Evolutionary conservation across 106 monocot species (phyloP).

Genomic region (Chionographis japonica): DNA sequence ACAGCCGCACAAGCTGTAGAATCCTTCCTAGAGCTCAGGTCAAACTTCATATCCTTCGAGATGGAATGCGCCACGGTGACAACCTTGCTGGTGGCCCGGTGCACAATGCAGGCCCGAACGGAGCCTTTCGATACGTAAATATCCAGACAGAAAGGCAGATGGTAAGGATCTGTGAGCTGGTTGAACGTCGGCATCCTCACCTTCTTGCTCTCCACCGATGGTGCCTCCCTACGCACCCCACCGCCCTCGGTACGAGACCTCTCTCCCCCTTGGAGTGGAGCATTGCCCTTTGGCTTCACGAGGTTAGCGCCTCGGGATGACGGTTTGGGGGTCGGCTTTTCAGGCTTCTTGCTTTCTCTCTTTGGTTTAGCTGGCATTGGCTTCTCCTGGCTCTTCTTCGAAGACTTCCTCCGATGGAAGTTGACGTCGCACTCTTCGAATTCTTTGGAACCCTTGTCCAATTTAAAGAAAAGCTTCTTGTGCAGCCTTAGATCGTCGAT

Average conservation of each 20-base stretch:
- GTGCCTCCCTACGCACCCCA: background rate
- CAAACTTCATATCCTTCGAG: conserved; percentile 91
- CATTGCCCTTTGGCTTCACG: background rate
- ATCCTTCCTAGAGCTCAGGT: conserved; percentile 56
- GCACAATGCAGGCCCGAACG: conserved; percentile 70
- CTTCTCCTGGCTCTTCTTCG: conserved; percentile 22
- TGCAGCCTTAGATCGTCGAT: conserved; percentile 36
- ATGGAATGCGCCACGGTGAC: conserved; percentile 85
- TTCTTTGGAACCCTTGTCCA: conserved; percentile 38
- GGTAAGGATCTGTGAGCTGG: conserved; percentile 74
- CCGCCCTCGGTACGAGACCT: background rate
- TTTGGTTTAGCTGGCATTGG: conserved; percentile 2
- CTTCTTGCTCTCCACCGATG: conserved; percentile 30
- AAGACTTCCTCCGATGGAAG: conserved; percentile 42
- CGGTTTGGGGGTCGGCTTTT: conserved; percentile 4
- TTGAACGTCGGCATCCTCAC: conserved; percentile 55
- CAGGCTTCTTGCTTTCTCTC: conserved; percentile 21
- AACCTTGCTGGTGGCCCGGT: conserved; percentile 68
- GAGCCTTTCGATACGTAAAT: conserved; percentile 73
- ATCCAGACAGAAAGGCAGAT: conserved; percentile 78
- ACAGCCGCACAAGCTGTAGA: conserved; percentile 56
- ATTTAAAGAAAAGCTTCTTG: conserved; percentile 34
- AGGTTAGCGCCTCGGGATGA: background rate
- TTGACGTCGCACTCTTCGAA: conserved; percentile 29
- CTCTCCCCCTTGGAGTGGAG: background rate